These are phyloP conservation scores for Penicillium sp. DNA, from an alignment of 2,329 filamentous ascomycete species.

Conservation along the genomic window DNA sequence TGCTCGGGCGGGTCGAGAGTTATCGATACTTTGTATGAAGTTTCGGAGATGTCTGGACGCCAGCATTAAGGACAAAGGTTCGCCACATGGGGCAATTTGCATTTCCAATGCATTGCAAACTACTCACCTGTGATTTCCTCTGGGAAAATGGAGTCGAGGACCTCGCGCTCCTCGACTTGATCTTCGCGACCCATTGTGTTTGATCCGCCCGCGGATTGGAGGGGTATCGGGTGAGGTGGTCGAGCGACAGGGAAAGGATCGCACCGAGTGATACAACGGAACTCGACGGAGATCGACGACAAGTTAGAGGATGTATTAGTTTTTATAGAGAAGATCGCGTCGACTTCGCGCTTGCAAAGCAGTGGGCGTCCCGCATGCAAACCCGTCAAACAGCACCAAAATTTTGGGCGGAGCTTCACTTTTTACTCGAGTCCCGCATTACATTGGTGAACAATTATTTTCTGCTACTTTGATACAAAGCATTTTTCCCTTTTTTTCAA, in stretches of 20 bases:
- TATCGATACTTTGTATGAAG: slow-evolving; percentile 80
- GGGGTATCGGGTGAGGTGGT: slow-evolving; percentile 21
- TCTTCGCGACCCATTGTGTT: slow-evolving; percentile 63
- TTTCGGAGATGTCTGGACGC: slow-evolving; percentile 74
- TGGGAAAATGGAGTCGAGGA: slow-evolving; percentile 96
- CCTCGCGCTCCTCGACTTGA: slow-evolving; percentile 91
- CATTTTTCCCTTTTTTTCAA: not conserved
- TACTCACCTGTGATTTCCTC: slow-evolving; percentile 84
- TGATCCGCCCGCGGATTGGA: slow-evolving; percentile 30
- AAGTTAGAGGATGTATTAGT: not conserved
- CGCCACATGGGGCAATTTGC: not conserved
- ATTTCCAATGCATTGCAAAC: not conserved
- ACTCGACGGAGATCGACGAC: not conserved
- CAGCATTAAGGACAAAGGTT: slow-evolving; percentile 14
- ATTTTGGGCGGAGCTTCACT: slow-evolving; percentile 25
- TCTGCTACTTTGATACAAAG: slow-evolving; percentile 2
- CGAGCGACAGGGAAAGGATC: not conserved
- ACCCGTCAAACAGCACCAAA: slow-evolving; percentile 39
- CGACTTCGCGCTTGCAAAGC: slow-evolving; percentile 7
- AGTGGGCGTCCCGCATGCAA: slow-evolving; percentile 38
- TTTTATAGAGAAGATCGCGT: slow-evolving; percentile 12
- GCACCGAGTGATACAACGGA: not conserved
- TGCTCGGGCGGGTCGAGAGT: slow-evolving; percentile 71
- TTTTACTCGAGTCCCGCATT: slow-evolving; percentile 15
- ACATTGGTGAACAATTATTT: slow-evolving; percentile 3